Base-by-base conservation (phyloP, 495 filamentous ascomycete genomes). In the Cudoniella acicularis region DNA sequence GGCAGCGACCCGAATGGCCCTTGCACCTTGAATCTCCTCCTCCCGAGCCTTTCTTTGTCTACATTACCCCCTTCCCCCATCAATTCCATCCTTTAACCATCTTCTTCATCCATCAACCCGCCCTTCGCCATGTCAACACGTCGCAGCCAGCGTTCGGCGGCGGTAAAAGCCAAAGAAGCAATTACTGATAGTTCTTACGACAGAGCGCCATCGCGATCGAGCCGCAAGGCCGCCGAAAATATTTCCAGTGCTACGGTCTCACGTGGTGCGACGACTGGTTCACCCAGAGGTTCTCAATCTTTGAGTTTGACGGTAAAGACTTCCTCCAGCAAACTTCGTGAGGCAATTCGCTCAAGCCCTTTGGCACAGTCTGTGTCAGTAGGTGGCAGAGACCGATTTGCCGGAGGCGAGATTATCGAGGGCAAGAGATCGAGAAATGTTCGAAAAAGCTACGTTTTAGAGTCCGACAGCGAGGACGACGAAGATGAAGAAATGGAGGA, bases 291-390 rank as follows among this genome's bases (percentile, higher is more conserved):
- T 40, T 78, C 75, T 59, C 82, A 81, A 70, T 86, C 88, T 58
- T 82, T 93, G 54, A 83, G 83, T 69, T 75, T 96, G 49, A 95
- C 87, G 25, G 85, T 96, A 64, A 96, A 91, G 75, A 86, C 93
- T 67, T 85, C 90, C 4, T 83, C 90, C 26, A 88, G 79, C 74
- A 94, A 90, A 76, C 79, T 94, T 53, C 87, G 89, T 30, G 86
- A 95, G 70, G 88, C 84, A 13, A 92, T 86, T 22, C 79, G 77
- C 46, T 73, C 58, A 4, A 64, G 57, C 43, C 49, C 65, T 30
- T 18, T 23, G n/a, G 45, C 1, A 2, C 56, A 57, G 17, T 54
- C 61, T 8, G 54, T 72, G 3, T 27, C 66, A 0, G 61, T 67
- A 10, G 69, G 57, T 54, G 61, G 63, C 16, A 59, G 69, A 20